phyloP scores from a whole-genome alignment of 345 rosid genomes.

The Luvunga scandens region DNA sequence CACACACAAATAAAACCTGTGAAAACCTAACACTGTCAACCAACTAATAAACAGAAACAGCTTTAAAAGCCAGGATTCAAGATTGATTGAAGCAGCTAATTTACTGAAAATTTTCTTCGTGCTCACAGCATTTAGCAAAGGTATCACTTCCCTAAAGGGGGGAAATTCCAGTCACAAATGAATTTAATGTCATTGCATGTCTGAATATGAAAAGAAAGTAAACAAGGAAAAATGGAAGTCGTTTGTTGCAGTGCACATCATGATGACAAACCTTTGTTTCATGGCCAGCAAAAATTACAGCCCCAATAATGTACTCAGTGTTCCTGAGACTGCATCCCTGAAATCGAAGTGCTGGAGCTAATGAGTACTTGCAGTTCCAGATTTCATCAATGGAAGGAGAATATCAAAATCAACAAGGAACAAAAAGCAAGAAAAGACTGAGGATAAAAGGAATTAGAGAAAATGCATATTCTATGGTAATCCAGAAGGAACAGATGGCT shows the following conservation, averaged over 20 bases:
- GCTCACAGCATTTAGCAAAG: slow-evolving; percentile 1
- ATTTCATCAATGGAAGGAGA: background rate
- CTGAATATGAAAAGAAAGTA: background rate
- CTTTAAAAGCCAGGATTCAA: background rate
- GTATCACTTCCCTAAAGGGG: background rate
- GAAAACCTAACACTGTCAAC: background rate
- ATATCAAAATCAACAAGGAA: slow-evolving; percentile 7
- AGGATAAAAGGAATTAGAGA: background rate
- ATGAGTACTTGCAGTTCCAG: slow-evolving; percentile 14
- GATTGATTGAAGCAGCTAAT: background rate
- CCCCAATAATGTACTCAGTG: slow-evolving; percentile 84
- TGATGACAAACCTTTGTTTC: slow-evolving; percentile 86
- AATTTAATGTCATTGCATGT: background rate
- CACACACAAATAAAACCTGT: slow-evolving; percentile 14
- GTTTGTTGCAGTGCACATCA: slow-evolving; percentile 4
- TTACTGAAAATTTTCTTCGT: background rate
- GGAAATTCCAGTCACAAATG: background rate
- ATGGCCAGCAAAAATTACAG: slow-evolving; percentile 91
- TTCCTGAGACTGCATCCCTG: slow-evolving; percentile 99
- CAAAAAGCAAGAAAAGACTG: slow-evolving; percentile 2
- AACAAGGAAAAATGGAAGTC: background rate
- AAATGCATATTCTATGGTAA: background rate
- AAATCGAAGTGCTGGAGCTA: slow-evolving; percentile 16
- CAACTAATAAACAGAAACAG: background rate
- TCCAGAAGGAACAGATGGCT: background rate